phyloP scores from a whole-genome alignment of 768 basidiomycete species.

The Lactifluus hygrophoroides region DNA sequence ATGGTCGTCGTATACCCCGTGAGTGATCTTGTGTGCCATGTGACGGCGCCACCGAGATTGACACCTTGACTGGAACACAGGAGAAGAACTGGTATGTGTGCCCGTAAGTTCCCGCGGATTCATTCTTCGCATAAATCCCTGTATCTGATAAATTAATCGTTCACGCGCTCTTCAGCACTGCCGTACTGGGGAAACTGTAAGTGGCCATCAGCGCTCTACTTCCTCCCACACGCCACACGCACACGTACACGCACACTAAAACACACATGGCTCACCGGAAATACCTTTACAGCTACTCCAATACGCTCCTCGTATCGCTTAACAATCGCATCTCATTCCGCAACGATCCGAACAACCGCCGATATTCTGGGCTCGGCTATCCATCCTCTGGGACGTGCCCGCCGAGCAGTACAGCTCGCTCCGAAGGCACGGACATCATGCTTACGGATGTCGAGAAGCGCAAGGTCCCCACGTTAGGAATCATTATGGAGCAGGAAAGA shows the following conservation, averaged over 20 bases:
- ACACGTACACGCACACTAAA: no score
- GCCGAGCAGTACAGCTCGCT: neutral
- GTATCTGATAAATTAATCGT: neutral
- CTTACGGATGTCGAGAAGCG: neutral
- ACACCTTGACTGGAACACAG: neutral
- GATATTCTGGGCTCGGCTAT: no score
- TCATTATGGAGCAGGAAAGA: neutral
- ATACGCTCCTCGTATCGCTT: constrained; percentile 24
- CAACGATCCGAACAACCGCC: neutral
- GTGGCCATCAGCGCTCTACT: neutral
- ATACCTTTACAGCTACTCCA: constrained; percentile 16
- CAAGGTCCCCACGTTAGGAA: neutral
- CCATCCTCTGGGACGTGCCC: neutral
- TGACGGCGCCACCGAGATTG: neutral
- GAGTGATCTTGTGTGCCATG: neutral
- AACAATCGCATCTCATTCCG: constrained; percentile 19
- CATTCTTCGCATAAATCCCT: neutral
- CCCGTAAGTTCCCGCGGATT: neutral
- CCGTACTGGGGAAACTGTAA: constrained; percentile 13
- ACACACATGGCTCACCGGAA: neutral
- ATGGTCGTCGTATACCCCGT: neutral
- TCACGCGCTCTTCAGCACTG: neutral
- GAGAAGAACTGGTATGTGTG: constrained; percentile 1
- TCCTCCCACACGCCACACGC: no score
- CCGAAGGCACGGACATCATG: neutral